Percentiles rank a stretch among this genome's conserved stretches.
phyloP scores from a whole-genome alignment of 164 flowering plant genomes.

The Nelumbo lutea region DNA sequence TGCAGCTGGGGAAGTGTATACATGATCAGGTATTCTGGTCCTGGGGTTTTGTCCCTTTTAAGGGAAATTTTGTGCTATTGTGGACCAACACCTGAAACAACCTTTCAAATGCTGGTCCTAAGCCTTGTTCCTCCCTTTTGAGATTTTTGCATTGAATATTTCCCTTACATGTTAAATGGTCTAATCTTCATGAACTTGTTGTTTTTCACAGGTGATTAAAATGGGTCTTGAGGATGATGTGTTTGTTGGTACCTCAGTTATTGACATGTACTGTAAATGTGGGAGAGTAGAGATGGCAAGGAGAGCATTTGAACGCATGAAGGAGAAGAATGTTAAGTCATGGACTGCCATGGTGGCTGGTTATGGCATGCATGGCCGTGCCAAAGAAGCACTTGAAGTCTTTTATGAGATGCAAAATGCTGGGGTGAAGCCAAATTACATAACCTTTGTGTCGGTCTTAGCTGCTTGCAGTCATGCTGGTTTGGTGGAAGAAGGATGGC shows the following conservation, averaged over 20 bases:
- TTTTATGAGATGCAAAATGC: conserved; percentile 50
- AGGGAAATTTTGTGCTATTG: too few species aligned
- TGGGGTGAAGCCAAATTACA: conserved; percentile 60
- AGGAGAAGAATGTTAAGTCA: conserved; percentile 61
- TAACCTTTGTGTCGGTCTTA: conserved; percentile 77
- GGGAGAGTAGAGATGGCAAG: conserved; percentile 68
- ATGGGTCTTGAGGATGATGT: conserved; percentile 54
- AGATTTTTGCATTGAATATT: background rate
- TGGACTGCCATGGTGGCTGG: conserved; percentile 91
- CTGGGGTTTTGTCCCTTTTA: background rate
- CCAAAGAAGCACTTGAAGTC: conserved; percentile 59
- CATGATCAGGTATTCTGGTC: conserved; percentile 61
- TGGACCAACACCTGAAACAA: background rate
- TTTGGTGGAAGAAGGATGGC: conserved; percentile 66
- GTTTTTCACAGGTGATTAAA: conserved; percentile 46
- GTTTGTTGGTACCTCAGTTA: conserved; percentile 67
- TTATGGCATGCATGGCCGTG: conserved; percentile 78
- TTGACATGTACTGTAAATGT: conserved; percentile 93
- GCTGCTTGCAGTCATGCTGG: conserved; percentile 90
- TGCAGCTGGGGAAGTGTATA: conserved; percentile 56
- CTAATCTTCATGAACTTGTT: background rate
- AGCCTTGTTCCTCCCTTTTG: background rate
- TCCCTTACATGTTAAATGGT: background rate
- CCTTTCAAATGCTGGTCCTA: background rate
- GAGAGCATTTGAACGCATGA: conserved; percentile 53